Evolutionary conservation across 352 stramenopile genomes (phyloP), one percentile per base, ranked within the genome.

Genomic region (Phytopythium litorale): DNA sequence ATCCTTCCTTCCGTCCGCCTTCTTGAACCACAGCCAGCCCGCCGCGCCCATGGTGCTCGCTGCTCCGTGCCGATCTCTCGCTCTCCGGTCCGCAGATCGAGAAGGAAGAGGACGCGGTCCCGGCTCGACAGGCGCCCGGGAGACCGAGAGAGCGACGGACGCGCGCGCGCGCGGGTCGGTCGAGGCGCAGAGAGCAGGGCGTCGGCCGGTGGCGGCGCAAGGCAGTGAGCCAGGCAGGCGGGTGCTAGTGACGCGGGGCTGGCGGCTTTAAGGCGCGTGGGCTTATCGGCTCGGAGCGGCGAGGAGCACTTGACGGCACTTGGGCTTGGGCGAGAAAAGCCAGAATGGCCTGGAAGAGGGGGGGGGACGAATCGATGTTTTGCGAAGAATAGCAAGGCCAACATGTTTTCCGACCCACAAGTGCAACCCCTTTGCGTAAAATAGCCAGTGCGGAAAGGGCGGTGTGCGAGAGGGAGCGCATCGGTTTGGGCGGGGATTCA

Each of bases 21-120:
- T 75, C 43, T 19, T 35, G 18, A 51, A 59, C 32, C 67, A 56
- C 62, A 78, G 68, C 73, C 73, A 81, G 38, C 71, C 68, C 43
- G 57, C 57, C 46, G 71, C 71, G 53, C 71, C 71, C 71, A 79
- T 79, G 16, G 15, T 46, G 65, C 75, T 57, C 71, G 60, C 68
- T 53, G 60, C 68, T 53, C 51, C 63, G 35, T 38, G 55, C 56
- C 33, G 32, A 48, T 72, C 54, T 71, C 70, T 70, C 69, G 32
- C 52, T 58, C 35, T 33, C 33, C 18, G 32, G n/a, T 48, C 53
- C 35, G 46, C 46, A n/a, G 46, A 8, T 11, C 6, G 46, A 52
- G 23, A 32, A 51, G 46, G 25, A 53, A 53, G 23, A 18, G 4
- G 18, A n/a, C 16, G 46, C 23, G 32, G 21, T 35, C 25, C 46